Evolutionary conservation across 805 yeast genomes (phyloP).

Genomic region (Isabelozyma gotoi): DNA sequence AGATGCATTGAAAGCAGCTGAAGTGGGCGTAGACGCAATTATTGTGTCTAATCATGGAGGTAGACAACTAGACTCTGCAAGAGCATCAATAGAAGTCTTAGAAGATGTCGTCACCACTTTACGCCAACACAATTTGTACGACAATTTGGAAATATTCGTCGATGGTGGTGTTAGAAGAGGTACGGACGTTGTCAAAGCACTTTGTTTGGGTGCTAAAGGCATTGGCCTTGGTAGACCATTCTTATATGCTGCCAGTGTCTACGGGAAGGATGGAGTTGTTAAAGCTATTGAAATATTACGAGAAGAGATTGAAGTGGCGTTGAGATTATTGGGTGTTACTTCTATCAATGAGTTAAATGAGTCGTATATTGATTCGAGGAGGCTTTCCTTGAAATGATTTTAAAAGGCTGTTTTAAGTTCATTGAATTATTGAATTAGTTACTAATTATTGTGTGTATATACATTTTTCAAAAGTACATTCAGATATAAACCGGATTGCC

Average conservation of each 20-base stretch:
- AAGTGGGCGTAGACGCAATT: slow-evolving; percentile 70
- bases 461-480: no score
- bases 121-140: slow-evolving; percentile 38
- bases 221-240: slow-evolving; percentile 70
- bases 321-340: slow-evolving; percentile 65
- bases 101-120: slow-evolving; percentile 61
- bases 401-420: no score
- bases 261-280: slow-evolving; percentile 64
- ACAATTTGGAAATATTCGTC: slow-evolving; percentile 49
- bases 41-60: slow-evolving; percentile 90
- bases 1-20: slow-evolving; percentile 72
- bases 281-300: slow-evolving; percentile 58
- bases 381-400: no score
- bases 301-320: slow-evolving; percentile 70
- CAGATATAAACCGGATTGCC: no score
- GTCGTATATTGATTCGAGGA: no score
- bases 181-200: slow-evolving; percentile 61
- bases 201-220: slow-evolving; percentile 68
- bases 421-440: no score
- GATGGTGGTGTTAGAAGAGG: slow-evolving; percentile 75
- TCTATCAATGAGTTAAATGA: slow-evolving; percentile 50
- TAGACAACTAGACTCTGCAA: slow-evolving; percentile 77
- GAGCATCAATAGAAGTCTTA: slow-evolving; percentile 70
- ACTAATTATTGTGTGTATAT: no score
- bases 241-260: slow-evolving; percentile 58